Evolutionary conservation across 371 early-diverging fungal species (phyloP), one percentile per base, ranked within the genome.

Genomic region (Mucor velutinosus): DNA sequence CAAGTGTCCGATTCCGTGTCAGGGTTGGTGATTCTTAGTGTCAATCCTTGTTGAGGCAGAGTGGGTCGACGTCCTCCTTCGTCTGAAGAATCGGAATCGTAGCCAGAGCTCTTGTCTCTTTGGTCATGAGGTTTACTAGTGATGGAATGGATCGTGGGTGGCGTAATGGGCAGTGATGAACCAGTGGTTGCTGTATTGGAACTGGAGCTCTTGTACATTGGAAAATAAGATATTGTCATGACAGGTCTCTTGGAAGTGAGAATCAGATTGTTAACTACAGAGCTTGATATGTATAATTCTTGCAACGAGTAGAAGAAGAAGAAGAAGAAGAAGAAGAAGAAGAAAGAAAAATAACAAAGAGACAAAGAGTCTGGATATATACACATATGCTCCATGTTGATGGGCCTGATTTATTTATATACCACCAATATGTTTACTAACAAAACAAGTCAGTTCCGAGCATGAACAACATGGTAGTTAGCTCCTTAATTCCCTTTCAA

Each of bases 71-170:
- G n/a, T 11, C 23, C 53, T 5, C 49, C 51, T 39, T 65, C 66
- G 12, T 65, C 66, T 1, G 59, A 59, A 7, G 66, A 65, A 27
- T 65, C 66, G 4, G 66, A 65, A 14, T 59, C 66, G 30, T 59
- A 59, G 19, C 66, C 64, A 64, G 23, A 5, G 21, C 19, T 57
- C 33, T 11, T 21, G 33, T 62, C 32, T 32, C 21, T 47, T 51
- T 8, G 19, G 10, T 11, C 6, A 15, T 57, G 53, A 15, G 53
- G 53, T 53, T 53, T 51, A 11, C 33, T 32, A 14, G 14, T 33
- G 37, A 3, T 11, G 21, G 43, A 23, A 41, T 60, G 33, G 10
- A 19, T 19, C 10, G 35, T 64, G 7, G 10, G 56, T 14, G 64
- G 56, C 7, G 64, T 53, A 33, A 30, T 19, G 7, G 56, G 56